Base-by-base conservation (phyloP, 441 rosid species). In the Croton setiger region DNA sequence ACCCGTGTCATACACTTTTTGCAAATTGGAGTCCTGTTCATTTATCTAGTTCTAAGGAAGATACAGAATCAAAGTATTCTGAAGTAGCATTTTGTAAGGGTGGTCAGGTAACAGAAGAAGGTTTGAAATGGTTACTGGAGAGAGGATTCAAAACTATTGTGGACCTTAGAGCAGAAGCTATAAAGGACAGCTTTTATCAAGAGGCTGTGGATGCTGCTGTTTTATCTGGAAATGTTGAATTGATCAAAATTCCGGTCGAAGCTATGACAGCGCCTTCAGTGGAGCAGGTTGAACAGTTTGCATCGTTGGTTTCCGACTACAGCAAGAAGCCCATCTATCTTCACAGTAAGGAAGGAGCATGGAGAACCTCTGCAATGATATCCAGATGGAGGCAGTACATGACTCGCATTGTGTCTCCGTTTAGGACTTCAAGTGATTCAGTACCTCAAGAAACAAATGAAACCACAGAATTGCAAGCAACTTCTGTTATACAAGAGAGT, bases 381-480 rank as follows among this genome's bases (percentile, higher is more conserved):
- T 92, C 99, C 61, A 85, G 98, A 79, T 95, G 99, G 96, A 84
- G 87, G 78, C 98, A 92, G 87, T 87, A 80, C 84, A 86, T 87
- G 88, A 85, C 81, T 69, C 88, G 96, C 63, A 71, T 48, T 64
- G 72, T 76, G 49, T 75, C 79, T 73, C 82, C 67, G 72, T 54
- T 67, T 23, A 51, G 43, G n/a, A 41, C 63, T 78, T 39, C 67
- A 5, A 70, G 35, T 63, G 83, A 78, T 58, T 31, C 37, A 18
- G 13, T 64, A 43, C 71, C 74, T 17, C 49, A 79, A 65, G 81
- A 74, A 66, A 68, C 72, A 35, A 67, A 73, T 70, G 77, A 75
- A 70, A 73, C 66, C 39, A 79, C 74, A 64, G 77, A 78, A 51
- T 54, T 55, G 27, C 73, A 56, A 53, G 58, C 65, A 65, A 52